Conservation (phyloP, 176 grass and related monocot species). For the Carex parvula region DNA sequence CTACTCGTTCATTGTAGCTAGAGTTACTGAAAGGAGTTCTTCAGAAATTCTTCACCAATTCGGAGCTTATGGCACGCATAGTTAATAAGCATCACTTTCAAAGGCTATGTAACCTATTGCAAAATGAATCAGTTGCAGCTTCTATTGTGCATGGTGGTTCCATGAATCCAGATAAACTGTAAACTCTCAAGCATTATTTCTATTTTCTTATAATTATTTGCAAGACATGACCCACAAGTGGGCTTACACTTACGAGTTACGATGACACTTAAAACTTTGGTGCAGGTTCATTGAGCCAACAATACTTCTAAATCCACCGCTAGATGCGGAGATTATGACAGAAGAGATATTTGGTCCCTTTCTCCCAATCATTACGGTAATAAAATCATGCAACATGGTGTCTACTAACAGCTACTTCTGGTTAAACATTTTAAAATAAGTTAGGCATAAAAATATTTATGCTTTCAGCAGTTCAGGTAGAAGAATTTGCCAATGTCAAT, state of each 20-base stretch:
- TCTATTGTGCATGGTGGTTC: constrained; percentile 65
- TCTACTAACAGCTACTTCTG: background rate
- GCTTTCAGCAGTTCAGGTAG: background rate
- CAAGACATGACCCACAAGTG: background rate
- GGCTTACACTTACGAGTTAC: background rate
- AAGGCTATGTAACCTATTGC: constrained; percentile 48
- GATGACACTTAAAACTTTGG: background rate
- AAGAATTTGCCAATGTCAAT: background rate
- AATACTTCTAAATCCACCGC: constrained; percentile 75
- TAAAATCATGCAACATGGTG: background rate
- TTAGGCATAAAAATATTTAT: background rate
- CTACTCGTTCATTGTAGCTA: constrained; percentile 35
- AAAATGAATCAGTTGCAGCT: constrained; percentile 44
- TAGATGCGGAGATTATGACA: constrained; percentile 83
- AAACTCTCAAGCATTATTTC: background rate
- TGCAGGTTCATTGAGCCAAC: constrained; percentile 83
- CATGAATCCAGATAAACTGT: constrained; percentile 59
- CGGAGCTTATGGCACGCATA: constrained; percentile 46
- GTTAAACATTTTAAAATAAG: background rate
- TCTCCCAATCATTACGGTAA: constrained; percentile 90
- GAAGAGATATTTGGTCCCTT: constrained; percentile 95
- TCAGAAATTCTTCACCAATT: constrained; percentile 35
- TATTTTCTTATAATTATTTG: background rate
- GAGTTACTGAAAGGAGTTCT: constrained; percentile 60
- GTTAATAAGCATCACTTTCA: constrained; percentile 65